Percentiles rank a stretch among this genome's conserved stretches.
Evolutionary conservation across 2,329 filamentous ascomycete species (phyloP).

Genomic region (Botrytis hyacinthi): DNA sequence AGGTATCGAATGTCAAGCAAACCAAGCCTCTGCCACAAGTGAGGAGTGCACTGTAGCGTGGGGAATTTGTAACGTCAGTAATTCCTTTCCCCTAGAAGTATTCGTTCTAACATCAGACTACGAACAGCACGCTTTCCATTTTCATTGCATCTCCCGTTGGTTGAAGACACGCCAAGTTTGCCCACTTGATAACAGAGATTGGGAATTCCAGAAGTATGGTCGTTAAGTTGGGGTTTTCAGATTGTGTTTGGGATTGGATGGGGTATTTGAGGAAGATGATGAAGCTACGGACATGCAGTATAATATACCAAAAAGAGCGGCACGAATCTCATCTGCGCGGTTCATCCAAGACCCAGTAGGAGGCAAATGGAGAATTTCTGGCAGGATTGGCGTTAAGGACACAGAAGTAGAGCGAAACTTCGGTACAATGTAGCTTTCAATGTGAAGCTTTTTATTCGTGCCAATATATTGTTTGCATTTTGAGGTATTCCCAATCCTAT

Average conservation of each 20-base stretch:
- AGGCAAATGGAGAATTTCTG: slow-evolving; percentile 4
- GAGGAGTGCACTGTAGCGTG: slow-evolving; percentile 98
- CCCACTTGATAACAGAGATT: slow-evolving; percentile 94
- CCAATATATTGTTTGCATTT: slow-evolving; percentile 12
- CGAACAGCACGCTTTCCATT: slow-evolving; percentile 92
- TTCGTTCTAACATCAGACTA: slow-evolving; percentile 16
- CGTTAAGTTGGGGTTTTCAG: slow-evolving; percentile 44
- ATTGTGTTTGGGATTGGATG: neutral
- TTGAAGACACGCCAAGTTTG: slow-evolving; percentile 99
- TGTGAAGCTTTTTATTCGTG: slow-evolving; percentile 11
- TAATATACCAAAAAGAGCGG: slow-evolving; percentile 18
- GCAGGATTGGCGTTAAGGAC: slow-evolving; percentile 19
- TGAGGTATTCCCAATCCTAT: slow-evolving; percentile 17
- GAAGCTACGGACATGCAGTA: slow-evolving; percentile 9
- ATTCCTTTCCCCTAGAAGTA: neutral
- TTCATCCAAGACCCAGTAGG: neutral
- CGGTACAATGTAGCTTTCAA: slow-evolving; percentile 12
- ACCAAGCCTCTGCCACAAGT: slow-evolving; percentile 93
- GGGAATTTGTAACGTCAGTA: slow-evolving; percentile 95
- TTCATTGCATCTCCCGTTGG: slow-evolving; percentile 99
- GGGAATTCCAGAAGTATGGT: slow-evolving; percentile 99
- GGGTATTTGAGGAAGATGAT: slow-evolving; percentile 2
- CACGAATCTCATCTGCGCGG: slow-evolving; percentile 9
- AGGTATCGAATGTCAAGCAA: slow-evolving; percentile 98
- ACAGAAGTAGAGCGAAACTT: slow-evolving; percentile 15